phyloP scores from a whole-genome alignment of 768 basidiomycete species.

The Phanerochaete carnosa region DNA sequence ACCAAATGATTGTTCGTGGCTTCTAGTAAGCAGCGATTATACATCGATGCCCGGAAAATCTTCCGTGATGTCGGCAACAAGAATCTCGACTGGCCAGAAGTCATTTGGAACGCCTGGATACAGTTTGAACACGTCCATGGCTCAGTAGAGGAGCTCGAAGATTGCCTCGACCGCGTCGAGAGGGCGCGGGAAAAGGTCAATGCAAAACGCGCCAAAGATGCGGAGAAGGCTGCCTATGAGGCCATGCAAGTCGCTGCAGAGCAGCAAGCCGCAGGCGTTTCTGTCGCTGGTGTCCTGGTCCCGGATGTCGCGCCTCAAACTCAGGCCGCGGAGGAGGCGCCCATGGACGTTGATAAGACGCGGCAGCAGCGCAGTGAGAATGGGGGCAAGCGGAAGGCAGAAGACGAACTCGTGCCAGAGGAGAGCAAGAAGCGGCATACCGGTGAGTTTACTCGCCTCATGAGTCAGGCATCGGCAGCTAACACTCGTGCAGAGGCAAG shows the following conservation, averaged over 20 bases:
- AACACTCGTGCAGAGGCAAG: slow-evolving; percentile 37
- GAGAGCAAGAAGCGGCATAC: slow-evolving; percentile 60
- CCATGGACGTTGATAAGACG: slow-evolving; percentile 42
- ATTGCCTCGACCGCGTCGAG: slow-evolving; percentile 59
- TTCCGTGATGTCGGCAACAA: slow-evolving; percentile 67
- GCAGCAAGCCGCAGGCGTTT: slow-evolving; percentile 33
- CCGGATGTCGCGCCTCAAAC: slow-evolving; percentile 11
- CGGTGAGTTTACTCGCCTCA: slow-evolving; percentile 40
- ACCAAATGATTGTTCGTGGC: slow-evolving; percentile 4
- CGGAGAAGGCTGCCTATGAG: slow-evolving; percentile 53
- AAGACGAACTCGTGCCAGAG: slow-evolving; percentile 38
- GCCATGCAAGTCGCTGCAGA: slow-evolving; percentile 45
- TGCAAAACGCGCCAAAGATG: slow-evolving; percentile 61
- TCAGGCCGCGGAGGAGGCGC: slow-evolving; percentile 16
- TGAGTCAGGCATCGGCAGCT: neutral
- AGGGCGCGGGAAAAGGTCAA: slow-evolving; percentile 64
- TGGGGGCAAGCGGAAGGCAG: slow-evolving; percentile 62
- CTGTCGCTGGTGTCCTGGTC: slow-evolving; percentile 27
- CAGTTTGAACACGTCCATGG: slow-evolving; percentile 88
- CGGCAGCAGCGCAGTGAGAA: slow-evolving; percentile 32
- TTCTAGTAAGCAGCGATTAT: slow-evolving; percentile 47
- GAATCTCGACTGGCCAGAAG: slow-evolving; percentile 93
- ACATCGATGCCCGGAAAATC: slow-evolving; percentile 59
- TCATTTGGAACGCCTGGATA: slow-evolving; percentile 87
- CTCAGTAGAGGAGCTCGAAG: slow-evolving; percentile 60